Percentiles rank a stretch among this genome's conserved stretches.
These are phyloP conservation scores for Atkinsonella hypoxylon DNA, from an alignment of 2,329 filamentous ascomycete species.

Conservation along the genomic window DNA sequence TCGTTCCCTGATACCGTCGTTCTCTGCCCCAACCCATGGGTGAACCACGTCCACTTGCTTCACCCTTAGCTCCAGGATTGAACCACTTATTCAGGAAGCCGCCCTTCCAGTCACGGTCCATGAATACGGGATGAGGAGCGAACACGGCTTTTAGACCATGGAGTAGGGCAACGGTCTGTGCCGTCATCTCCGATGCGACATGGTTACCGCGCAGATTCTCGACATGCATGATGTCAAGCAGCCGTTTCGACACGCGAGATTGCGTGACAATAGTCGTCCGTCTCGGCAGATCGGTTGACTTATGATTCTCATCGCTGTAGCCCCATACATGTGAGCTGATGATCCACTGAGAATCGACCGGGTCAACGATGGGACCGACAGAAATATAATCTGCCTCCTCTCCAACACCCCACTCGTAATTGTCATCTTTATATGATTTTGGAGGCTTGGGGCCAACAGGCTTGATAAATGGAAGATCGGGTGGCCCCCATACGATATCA, in stretches of 20 bases:
- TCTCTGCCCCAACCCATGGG: constrained; percentile 49
- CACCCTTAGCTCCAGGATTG: constrained; percentile 44
- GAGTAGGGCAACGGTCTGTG: constrained; percentile 59
- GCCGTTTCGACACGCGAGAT: constrained; percentile 56
- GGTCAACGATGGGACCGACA: constrained; percentile 70
- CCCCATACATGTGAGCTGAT: constrained; percentile 57
- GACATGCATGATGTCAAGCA: constrained; percentile 66
- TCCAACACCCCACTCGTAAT: constrained; percentile 64
- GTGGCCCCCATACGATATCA: constrained; percentile 55
- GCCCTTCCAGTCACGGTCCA: constrained; percentile 59
- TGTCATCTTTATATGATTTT: constrained; percentile 44
- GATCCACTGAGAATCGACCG: constrained; percentile 60
- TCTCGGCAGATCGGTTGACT: constrained; percentile 48
- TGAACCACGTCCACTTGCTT: constrained; percentile 40
- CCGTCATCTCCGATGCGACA: constrained; percentile 71
- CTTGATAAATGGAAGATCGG: constrained; percentile 44
- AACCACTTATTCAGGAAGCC: constrained; percentile 44
- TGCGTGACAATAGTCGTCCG: constrained; percentile 71
- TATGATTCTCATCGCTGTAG: constrained; percentile 40
- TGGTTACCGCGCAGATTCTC: constrained; percentile 64
- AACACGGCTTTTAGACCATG: constrained; percentile 72
- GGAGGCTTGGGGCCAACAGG: constrained; percentile 55
- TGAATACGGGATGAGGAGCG: constrained; percentile 67
- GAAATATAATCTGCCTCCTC: constrained; percentile 65
- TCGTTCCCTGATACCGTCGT: constrained; percentile 43